Base-by-base conservation (phyloP, 768 basidiomycete species). In the Pleurotus giganteus region DNA sequence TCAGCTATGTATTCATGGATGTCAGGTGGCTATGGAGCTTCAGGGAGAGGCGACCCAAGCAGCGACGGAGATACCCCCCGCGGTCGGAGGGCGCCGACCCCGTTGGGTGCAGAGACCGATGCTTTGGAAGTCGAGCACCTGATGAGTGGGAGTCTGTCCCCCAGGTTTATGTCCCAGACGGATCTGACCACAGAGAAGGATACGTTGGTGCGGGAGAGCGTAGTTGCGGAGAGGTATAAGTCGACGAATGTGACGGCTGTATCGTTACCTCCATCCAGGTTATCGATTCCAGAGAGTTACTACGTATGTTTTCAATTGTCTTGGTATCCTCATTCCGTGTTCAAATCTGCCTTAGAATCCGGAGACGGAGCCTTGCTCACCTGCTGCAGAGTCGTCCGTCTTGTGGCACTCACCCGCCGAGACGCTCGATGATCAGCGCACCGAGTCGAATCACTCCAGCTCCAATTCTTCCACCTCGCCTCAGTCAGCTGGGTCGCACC, bases 341-440 rank as follows among this genome's bases (percentile, higher is more conserved):
- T 17, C 2, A 7, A 11, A 4, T 47, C 46, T 46, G 34, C 44
- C 13, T 46, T 11, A 51, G 49, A 51, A 37, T 37, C 49, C 49
- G 8, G 31, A 37, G 15, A 31, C 49, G 31, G 49, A 51, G 32
- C 49, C 49, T 4, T 36, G 49, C 31, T 51, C 49, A 8, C 49
- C 49, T 15, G 49, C 49, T 17, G 49, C 49, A 8, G 49, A 51
- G 34, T 51, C 49, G 12, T 51, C 49, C n/a, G 26, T 51, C 32
- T n/a, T 51, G 49, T 51, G 32, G 15, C 23, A 31, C 17, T 51
- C 49, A 9, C 49, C 49, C 2, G 32, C 49, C 9, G 34, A 24
- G 12, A 51, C 49, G 17, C 17, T 24, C 8, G 49, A 51, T 8
- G 49, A 37, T 15, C 49, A 51, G 11, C 46, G 29, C 21, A 51